Evolutionary conservation across 192 early-diverging fungal species (phyloP).

Genomic region (Podochytrium sp.): DNA sequence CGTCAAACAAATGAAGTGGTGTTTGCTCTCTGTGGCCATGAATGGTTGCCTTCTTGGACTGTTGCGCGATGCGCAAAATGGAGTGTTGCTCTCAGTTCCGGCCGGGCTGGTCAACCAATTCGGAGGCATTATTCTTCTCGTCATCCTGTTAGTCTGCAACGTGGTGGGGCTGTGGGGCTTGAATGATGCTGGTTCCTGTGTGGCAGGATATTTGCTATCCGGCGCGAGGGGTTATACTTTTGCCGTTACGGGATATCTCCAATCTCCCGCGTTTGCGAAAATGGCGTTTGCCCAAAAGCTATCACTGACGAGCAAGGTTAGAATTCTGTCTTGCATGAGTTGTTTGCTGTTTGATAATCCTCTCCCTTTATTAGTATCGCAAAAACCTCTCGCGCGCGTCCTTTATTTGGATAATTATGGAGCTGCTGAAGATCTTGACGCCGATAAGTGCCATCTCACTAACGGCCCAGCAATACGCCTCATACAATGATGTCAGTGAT

Average conservation of each 20-base stretch:
- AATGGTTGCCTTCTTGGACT: slow-evolving; percentile 4
- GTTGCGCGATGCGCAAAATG: background rate
- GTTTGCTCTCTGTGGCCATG: background rate
- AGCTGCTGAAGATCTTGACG: background rate
- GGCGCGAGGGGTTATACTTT: background rate
- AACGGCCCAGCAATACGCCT: slow-evolving; percentile 4
- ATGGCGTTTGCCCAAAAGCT: background rate
- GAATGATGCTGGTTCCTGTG: background rate
- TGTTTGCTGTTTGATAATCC: no score
- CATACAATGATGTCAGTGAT: slow-evolving; percentile 12
- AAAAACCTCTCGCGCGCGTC: background rate
- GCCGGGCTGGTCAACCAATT: background rate
- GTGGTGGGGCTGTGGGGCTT: slow-evolving; percentile 3
- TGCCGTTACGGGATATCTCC: slow-evolving; percentile 14
- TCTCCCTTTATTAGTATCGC: no score
- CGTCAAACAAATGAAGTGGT: background rate
- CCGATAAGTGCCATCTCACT: background rate
- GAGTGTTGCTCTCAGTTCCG: background rate
- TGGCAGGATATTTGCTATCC: background rate
- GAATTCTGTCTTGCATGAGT: no score
- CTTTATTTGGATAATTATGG: background rate
- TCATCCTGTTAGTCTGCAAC: slow-evolving; percentile 16
- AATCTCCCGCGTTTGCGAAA: background rate
- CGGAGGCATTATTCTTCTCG: slow-evolving; percentile 1
- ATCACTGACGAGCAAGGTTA: background rate